Evolutionary conservation across 23 red algal genomes (phyloP), one percentile per base, ranked within the genome.

Genomic region (Cyanidiococcus yangmingshanensis): DNA sequence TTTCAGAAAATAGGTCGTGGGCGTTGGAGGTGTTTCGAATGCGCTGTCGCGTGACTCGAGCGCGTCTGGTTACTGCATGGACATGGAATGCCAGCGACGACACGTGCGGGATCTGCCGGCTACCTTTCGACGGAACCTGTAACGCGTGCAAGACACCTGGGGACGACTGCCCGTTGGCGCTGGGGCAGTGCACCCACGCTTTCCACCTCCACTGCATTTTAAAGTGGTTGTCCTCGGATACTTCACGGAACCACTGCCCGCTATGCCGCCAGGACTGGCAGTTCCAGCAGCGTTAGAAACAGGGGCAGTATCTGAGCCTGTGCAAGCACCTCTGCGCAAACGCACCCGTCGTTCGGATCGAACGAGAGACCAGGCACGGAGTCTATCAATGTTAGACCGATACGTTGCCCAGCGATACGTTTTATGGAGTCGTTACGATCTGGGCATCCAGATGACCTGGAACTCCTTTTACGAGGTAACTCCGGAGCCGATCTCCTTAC

Each of bases 131-230:
- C 76, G 91, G 86, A 27, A 85, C 80, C 75, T 96, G 91, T 59
- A 76, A 86, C 41, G 91, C 86, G 38, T 96, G 91, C 77, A 82
- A 82, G 59, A 58, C 81, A 21, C 87, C 87, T 41, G 91, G 91
- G 17, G 91, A 90, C 58, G 83, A 75, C 75, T 96, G 91, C 39
- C 91, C 91, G 21, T 57, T 96, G 31, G 82, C 89, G 0, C 81
- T 80, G 86, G 91, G 91, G 37, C 40, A 29, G 38, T 96, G 91
- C 80, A 84, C 78, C 58, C 91, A 96, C 77, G 76, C 84, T 26
- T 96, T 96, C 39, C 91, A 96, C 77, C 68, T 90, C 31, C 91
- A 96, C 68, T 96, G 91, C 68, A 96, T 96, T 32, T 77, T 85
- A 2, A 90, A 96, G 74, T 96, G 91, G 91, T 68, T 96, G 17